Percentiles rank a stretch among this genome's conserved stretches.
These are phyloP conservation scores for Ophiorrhiza pumila DNA, from an alignment of 257 asterid species.

Conservation along the genomic window DNA sequence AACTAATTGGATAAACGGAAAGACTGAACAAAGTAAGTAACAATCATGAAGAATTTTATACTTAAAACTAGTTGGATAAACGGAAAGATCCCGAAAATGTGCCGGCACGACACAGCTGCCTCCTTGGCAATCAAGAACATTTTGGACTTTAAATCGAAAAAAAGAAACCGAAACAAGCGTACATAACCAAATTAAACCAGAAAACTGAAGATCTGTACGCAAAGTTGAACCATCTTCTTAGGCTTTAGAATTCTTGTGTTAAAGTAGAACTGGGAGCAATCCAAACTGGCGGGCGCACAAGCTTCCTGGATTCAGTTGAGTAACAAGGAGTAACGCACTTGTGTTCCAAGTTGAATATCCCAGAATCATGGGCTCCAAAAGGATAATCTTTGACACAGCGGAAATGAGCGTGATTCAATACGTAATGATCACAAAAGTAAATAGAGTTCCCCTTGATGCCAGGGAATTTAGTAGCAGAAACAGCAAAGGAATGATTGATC, in stretches of 20 bases:
- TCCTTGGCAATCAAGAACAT: not conserved
- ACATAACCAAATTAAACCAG: too few relatives aligned
- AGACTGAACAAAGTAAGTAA: too few relatives aligned
- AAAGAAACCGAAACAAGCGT: not conserved
- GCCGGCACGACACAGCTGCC: not conserved
- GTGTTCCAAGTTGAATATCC: constrained; percentile 5
- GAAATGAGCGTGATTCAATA: not conserved
- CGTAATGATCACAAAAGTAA: not conserved
- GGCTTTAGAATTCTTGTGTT: not conserved
- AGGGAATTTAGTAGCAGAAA: not conserved
- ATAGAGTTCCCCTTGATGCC: not conserved
- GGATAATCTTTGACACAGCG: not conserved
- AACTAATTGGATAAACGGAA: too few relatives aligned
- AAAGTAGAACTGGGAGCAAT: not conserved
- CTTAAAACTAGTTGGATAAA: not conserved
- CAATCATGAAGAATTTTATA: too few relatives aligned
- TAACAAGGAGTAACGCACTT: not conserved
- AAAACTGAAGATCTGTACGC: not conserved
- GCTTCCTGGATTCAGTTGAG: not conserved
- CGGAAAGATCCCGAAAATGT: too few relatives aligned
- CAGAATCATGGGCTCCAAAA: not conserved
- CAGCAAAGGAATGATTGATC: not conserved
- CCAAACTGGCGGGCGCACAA: not conserved
- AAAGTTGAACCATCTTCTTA: not conserved
- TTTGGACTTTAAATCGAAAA: too few relatives aligned